Evolutionary conservation across 345 rosid genomes (phyloP).

Genomic region (Microthlaspi erraticum): DNA sequence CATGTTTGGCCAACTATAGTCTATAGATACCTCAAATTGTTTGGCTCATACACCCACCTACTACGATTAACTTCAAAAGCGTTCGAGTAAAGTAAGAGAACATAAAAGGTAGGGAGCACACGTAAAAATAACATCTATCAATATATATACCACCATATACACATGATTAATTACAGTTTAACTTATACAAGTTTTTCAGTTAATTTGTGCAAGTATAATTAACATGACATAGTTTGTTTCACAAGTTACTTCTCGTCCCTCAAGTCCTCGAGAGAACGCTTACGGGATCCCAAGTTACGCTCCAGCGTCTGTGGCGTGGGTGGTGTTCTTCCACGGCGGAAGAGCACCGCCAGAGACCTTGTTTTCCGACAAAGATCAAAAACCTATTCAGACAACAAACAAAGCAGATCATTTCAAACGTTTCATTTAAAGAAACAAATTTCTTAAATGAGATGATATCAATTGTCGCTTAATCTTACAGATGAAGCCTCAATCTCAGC

Average conservation of each 20-base stretch:
- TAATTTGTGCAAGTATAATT: background rate
- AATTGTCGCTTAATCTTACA: conserved; percentile 50
- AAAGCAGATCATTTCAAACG: conserved; percentile 8
- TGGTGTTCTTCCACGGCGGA: conserved; percentile 86
- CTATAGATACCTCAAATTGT: background rate
- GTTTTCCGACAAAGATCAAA: conserved; percentile 88
- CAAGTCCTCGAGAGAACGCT: conserved; percentile 88
- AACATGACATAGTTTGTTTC: background rate
- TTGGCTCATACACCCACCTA: background rate
- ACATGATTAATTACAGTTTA: conserved; percentile 19
- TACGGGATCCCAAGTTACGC: conserved; percentile 83
- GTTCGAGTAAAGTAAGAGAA: conserved; percentile 2
- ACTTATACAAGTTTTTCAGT: conserved; percentile 18
- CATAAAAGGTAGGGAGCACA: background rate
- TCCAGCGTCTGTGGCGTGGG: conserved; percentile 86
- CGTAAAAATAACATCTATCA: background rate
- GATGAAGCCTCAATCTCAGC: conserved; percentile 97
- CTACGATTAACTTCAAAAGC: conserved; percentile 8
- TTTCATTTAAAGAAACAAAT: background rate
- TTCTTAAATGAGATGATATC: background rate
- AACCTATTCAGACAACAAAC: conserved; percentile 53
- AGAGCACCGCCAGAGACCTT: conserved; percentile 82
- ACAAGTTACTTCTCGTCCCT: conserved; percentile 45
- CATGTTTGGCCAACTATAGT: background rate
- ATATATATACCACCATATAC: conserved; percentile 18